Evolutionary conservation across 805 yeast species (phyloP), one percentile per base, ranked within the genome.

Genomic region (Yarrowia sp.): DNA sequence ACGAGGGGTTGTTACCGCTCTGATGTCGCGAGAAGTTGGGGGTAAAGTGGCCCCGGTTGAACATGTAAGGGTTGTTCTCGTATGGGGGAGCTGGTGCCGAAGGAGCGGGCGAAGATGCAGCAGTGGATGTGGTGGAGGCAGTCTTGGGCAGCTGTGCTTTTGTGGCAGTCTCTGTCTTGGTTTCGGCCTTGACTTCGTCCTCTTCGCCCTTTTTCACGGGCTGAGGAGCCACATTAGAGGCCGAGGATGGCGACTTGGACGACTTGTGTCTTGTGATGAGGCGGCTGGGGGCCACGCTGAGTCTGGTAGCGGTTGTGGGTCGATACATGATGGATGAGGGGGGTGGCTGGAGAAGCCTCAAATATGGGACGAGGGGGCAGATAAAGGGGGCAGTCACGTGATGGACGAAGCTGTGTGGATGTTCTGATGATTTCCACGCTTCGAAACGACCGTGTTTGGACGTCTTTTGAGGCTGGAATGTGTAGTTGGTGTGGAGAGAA

Each of bases 201-300:
- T 58, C 51, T 19, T 58, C 63, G 38, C 51, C 51, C 51, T 41
- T 41, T n/a, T 58, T 58, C 12, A 58, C 51, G 44, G 61, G 61
- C 46, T 54, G 61, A 17, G 49, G 49, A 9, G 49, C 62, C 19
- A 19, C 51, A 22, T 30, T 30, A 10, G 63, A 43, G 12, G 51
- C 51, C 11, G 63, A 33, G 4, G 63, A 41, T n/a, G 63, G 63
- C 24, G 63, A 41, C 51, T 58, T 58, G 51, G 63, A 58, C 17
- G 63, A 58, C 63, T 58, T 58, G 51, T 32, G 41, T 54, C 61
- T 36, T 17, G 32, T 12, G 17, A 36, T 11, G 35, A 54, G 46
- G 3, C 61, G 61, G 17, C 26, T 17, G 12, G 61, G 61, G 7
- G 46, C 61, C 46, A 54, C 46, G 8, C 17, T 14, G 9, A 54